These are phyloP conservation scores for Phaeotremella fagi DNA, from an alignment of 768 basidiomycete genomes.

Conservation along the genomic window DNA sequence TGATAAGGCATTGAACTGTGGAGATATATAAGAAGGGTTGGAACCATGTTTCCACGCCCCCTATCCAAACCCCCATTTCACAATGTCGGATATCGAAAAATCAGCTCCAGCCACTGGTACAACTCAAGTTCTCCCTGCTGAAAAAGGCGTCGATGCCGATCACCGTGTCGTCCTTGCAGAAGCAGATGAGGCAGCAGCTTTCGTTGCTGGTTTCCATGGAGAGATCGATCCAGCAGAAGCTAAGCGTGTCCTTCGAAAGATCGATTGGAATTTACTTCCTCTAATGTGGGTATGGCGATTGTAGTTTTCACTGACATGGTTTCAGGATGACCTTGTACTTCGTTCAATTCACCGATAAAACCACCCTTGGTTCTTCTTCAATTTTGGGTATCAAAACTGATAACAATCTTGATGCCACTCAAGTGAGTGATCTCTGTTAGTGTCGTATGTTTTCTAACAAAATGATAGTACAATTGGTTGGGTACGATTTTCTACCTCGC, in stretches of 20 bases:
- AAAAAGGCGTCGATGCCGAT: neutral
- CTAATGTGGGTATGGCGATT: slow-evolving; percentile 5
- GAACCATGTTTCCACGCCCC: no score
- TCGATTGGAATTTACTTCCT: slow-evolving; percentile 25
- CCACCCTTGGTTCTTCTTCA: slow-evolving; percentile 26
- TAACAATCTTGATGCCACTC: slow-evolving; percentile 8
- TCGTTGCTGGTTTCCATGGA: slow-evolving; percentile 33
- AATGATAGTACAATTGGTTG: slow-evolving; percentile 29
- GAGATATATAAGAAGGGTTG: no score
- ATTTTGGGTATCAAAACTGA: slow-evolving; percentile 35
- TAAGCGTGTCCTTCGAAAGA: slow-evolving; percentile 25
- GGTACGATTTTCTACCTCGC: slow-evolving; percentile 30
- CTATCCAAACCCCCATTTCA: no score
- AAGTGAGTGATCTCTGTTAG: no score
- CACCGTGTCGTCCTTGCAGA: slow-evolving; percentile 5
- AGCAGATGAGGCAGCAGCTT: slow-evolving; percentile 21
- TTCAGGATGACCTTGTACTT: slow-evolving; percentile 30
- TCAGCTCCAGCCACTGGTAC: no score
- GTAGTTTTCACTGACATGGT: neutral
- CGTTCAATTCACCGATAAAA: slow-evolving; percentile 37
- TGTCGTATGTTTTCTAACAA: no score
- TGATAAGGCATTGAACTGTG: no score
- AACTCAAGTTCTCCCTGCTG: slow-evolving; percentile 1
- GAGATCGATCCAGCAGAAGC: slow-evolving; percentile 22
- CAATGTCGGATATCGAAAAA: no score